A percentile compares a stretch with the other conserved stretches of the same genome.
phyloP scores from a whole-genome alignment of 2,329 filamentous ascomycete species.

The Xylaria sp. region DNA sequence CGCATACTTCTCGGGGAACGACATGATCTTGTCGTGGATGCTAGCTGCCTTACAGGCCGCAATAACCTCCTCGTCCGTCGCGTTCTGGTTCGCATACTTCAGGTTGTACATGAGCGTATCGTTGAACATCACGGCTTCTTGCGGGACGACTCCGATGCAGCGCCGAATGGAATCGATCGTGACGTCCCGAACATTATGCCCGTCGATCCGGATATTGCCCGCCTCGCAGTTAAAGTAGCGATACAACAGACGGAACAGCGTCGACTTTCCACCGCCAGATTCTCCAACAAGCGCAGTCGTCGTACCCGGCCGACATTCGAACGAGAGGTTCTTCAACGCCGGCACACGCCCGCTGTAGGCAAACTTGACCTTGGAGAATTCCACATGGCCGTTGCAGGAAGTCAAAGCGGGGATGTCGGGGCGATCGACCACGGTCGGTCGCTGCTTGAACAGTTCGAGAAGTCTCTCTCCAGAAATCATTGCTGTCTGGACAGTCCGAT shows the following conservation, averaged over 20 bases:
- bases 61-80: conserved; percentile 75
- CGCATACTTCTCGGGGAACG: conserved; percentile 80
- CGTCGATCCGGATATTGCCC: conserved; percentile 80
- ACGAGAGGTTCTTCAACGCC: conserved; percentile 76
- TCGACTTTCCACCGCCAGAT: conserved; percentile 95
- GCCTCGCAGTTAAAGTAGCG: conserved; percentile 86
- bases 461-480: conserved; percentile 97
- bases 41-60: conserved; percentile 79
- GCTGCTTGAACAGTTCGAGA: conserved; percentile 92
- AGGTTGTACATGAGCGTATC: conserved; percentile 94
- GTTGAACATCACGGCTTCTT: conserved; percentile 94
- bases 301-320: conserved; percentile 81
- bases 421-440: conserved; percentile 81
- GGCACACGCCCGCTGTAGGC: conserved; percentile 83
- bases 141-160: conserved; percentile 92
- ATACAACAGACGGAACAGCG: conserved; percentile 90
- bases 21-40: conserved; percentile 87
- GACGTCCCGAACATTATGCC: conserved; percentile 73
- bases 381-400: conserved; percentile 72
- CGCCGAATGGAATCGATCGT: conserved; percentile 90
- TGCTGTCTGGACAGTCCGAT: conserved; percentile 89
- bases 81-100: conserved; percentile 77
- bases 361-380: conserved; percentile 85
- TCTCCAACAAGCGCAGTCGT: conserved; percentile 95
- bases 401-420: conserved; percentile 58